These are phyloP conservation scores for Tetraselmis chui DNA, from an alignment of 139 green algal genomes.

Conservation along the genomic window DNA sequence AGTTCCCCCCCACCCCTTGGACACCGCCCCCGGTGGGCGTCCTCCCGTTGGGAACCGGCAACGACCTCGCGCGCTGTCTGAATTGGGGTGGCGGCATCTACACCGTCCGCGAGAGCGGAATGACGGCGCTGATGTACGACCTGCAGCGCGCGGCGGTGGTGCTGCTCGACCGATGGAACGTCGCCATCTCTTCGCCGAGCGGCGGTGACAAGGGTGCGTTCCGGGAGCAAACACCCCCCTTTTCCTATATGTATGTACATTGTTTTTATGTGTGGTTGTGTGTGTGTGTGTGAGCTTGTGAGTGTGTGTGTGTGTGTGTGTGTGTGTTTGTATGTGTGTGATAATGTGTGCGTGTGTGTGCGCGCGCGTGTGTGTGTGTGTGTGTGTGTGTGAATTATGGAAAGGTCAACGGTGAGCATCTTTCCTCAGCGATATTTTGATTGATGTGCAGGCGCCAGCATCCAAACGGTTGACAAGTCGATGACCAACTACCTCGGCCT, in stretches of 20 bases:
- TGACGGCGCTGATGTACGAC: slow-evolving; percentile 43
- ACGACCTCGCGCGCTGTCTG: slow-evolving; percentile 78
- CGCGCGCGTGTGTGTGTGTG: no score
- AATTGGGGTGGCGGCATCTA: slow-evolving; percentile 62
- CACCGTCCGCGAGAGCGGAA: slow-evolving; percentile 18
- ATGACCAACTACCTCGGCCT: slow-evolving; percentile 83
- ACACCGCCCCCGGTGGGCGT: slow-evolving; percentile 60
- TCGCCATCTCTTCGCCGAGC: slow-evolving; percentile 19
- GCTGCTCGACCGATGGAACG: slow-evolving; percentile 61
- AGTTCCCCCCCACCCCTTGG: slow-evolving; percentile 12
- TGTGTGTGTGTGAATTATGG: no score
- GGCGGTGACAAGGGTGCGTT: neutral
- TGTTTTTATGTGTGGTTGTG: no score
- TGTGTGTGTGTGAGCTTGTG: no score
- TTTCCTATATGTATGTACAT: no score
- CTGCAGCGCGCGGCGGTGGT: slow-evolving; percentile 40
- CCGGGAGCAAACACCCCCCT: no score
- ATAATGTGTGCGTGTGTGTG: no score
- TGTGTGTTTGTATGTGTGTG: no score
- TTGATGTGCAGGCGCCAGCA: no score
- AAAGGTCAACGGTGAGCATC: no score
- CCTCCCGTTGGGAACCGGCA: slow-evolving; percentile 77
- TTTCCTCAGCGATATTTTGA: no score
- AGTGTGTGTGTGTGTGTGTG: no score
- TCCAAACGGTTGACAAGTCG: slow-evolving; percentile 18